Evolutionary conservation across 306 rosid species (phyloP).

Genomic region (Crotalaria pallida): DNA sequence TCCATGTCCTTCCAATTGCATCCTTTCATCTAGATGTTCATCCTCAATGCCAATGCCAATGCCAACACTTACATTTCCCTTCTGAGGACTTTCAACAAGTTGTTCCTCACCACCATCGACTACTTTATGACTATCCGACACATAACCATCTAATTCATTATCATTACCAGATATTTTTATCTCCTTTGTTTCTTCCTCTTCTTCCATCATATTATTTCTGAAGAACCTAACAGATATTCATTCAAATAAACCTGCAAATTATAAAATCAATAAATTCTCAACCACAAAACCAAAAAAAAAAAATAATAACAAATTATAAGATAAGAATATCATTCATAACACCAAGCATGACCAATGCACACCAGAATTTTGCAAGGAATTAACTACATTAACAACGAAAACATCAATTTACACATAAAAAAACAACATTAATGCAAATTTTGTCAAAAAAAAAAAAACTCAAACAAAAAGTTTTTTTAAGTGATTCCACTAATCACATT

Average conservation of each 20-base stretch:
- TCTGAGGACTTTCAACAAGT: conserved; percentile 23
- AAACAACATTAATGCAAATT: not conserved
- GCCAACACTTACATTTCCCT: conserved; percentile 19
- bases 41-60: conserved; percentile 24
- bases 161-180: conserved; percentile 29
- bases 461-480: not conserved
- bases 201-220: conserved; percentile 49
- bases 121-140: conserved; percentile 14
- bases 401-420: not conserved
- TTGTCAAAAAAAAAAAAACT: not conserved
- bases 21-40: conserved; percentile 21
- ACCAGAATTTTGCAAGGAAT: not conserved
- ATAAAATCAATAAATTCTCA: not conserved
- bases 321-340: not conserved
- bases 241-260: conserved; percentile 41
- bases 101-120: conserved; percentile 29
- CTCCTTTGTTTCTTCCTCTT: conserved; percentile 62
- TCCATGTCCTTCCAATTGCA: conserved; percentile 25
- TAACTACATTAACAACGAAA: not conserved
- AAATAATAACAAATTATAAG: not conserved
- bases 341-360: not conserved
- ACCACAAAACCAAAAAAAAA: not conserved
- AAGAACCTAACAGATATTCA: conserved; percentile 24
- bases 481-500: not conserved
- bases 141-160: conserved; percentile 28